phyloP scores from a whole-genome alignment of 176 grass and related monocot genomes.

The Chrysopogon serrulatus region DNA sequence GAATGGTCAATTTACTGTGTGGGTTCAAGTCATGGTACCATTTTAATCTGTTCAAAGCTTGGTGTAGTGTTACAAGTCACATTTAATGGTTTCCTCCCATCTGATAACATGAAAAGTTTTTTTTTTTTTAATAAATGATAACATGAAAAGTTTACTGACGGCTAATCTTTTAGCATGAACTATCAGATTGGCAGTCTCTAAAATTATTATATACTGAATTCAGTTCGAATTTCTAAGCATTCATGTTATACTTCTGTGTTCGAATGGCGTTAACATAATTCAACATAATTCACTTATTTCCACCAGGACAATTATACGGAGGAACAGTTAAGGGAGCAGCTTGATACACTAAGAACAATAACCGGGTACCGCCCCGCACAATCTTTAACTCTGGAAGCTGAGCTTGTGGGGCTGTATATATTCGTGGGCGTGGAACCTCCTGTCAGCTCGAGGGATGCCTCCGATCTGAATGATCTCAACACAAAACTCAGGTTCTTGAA shows the following conservation, averaged over 20 bases:
- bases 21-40: not conserved
- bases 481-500: slow-evolving; percentile 31
- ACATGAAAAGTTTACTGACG: not conserved
- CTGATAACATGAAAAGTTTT: not conserved
- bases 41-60: not conserved
- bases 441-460: not conserved
- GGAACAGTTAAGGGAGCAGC: slow-evolving; percentile 32
- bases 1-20: not conserved
- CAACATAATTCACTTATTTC: not conserved
- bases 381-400: slow-evolving; percentile 16
- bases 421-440: slow-evolving; percentile 35
- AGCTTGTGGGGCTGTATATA: slow-evolving; percentile 13
- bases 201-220: not conserved
- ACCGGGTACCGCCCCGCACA: not conserved
- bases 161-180: not conserved
- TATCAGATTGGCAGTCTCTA: not conserved
- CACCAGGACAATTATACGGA: slow-evolving; percentile 23
- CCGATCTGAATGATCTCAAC: slow-evolving; percentile 13
- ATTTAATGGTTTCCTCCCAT: not conserved
- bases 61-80: not conserved
- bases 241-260: not conserved
- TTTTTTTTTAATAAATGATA: too few species aligned
- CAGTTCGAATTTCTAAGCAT: not conserved
- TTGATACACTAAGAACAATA: slow-evolving; percentile 27
- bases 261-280: not conserved